A percentile compares a stretch with the other conserved stretches of the same genome.
These are phyloP conservation scores for Penicillium sumatraense DNA, from an alignment of 2,329 filamentous ascomycete species.

Conservation along the genomic window DNA sequence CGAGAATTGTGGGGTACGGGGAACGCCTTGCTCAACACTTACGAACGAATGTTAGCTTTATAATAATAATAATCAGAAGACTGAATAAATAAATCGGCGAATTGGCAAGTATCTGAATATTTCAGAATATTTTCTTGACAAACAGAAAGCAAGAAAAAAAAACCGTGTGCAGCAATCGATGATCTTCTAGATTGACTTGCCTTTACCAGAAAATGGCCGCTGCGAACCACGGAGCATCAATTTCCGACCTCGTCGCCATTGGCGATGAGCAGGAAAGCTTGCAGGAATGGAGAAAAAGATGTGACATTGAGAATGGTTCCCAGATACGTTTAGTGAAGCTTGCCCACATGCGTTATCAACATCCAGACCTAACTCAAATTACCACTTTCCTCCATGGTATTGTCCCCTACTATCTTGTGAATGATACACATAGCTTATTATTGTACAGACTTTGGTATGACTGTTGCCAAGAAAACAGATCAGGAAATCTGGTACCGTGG, in stretches of 20 bases:
- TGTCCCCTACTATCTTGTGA: not conserved
- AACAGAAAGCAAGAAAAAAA: not conserved
- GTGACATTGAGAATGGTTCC: conserved; percentile 46
- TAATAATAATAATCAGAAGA: too few species aligned
- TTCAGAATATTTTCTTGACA: too few species aligned
- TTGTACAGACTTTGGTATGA: conserved; percentile 48
- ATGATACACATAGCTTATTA: not conserved
- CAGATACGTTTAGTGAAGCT: conserved; percentile 56
- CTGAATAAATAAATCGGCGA: too few species aligned
- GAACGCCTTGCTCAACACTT: not conserved
- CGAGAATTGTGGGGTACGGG: not conserved
- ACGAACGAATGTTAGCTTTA: too few species aligned
- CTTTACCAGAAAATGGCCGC: not conserved
- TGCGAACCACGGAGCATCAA: conserved; percentile 18
- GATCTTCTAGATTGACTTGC: not conserved
- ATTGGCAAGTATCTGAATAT: too few species aligned
- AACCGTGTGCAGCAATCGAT: too few species aligned
- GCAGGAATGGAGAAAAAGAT: conserved; percentile 24
- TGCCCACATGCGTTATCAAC: conserved; percentile 60
- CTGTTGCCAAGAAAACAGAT: conserved; percentile 42
- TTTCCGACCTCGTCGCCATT: conserved; percentile 23
- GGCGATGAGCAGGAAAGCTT: conserved; percentile 21
- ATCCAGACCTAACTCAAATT: conserved; percentile 55
- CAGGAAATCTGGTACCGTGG: conserved; percentile 47
- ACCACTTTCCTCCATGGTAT: conserved; percentile 34